Percentiles rank a stretch among this genome's conserved stretches.
These are phyloP conservation scores for Chalciporus sp. DNA, from an alignment of 1,284 basidiomycete genomes.

Conservation along the genomic window DNA sequence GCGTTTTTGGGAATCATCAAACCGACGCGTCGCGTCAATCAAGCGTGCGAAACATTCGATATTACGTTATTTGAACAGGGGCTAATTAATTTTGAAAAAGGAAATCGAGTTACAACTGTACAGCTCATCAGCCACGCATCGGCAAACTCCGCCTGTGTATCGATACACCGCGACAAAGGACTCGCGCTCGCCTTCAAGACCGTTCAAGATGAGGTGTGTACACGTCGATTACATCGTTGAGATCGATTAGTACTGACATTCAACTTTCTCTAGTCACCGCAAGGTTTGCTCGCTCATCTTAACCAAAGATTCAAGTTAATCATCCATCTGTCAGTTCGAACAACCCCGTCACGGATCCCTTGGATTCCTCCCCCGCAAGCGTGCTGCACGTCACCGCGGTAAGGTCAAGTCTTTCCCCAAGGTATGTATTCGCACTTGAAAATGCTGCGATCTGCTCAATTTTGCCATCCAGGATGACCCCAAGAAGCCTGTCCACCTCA, in stretches of 20 bases:
- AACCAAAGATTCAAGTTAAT: conserved; percentile 5
- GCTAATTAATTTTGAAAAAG: conserved; percentile 5
- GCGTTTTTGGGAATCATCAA: conserved; percentile 35
- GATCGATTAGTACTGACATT: conserved; percentile 13
- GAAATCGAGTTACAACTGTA: conserved; percentile 23
- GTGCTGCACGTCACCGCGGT: conserved; percentile 93
- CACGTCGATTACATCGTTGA: neutral
- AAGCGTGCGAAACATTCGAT: conserved; percentile 8
- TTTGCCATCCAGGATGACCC: conserved; percentile 83
- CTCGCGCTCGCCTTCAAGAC: conserved; percentile 15
- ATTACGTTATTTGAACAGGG: conserved; percentile 19
- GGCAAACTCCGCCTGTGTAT: conserved; percentile 28
- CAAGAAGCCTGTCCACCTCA: conserved; percentile 99
- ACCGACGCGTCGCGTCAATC: conserved; percentile 21
- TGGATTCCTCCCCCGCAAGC: conserved; percentile 93
- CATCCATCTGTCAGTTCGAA: conserved; percentile 70
- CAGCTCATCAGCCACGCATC: conserved; percentile 35
- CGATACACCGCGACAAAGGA: neutral
- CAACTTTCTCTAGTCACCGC: conserved; percentile 52
- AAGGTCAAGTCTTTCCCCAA: conserved; percentile 99
- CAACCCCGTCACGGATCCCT: conserved; percentile 94
- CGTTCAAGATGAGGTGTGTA: conserved; percentile 33
- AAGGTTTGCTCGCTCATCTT: conserved; percentile 47
- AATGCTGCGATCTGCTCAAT: conserved; percentile 5
- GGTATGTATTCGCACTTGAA: conserved; percentile 46